A percentile compares a stretch with the other conserved stretches of the same genome.
Evolutionary conservation across 2,329 filamentous ascomycete species (phyloP).

Genomic region (Penicillium griseofulvum): DNA sequence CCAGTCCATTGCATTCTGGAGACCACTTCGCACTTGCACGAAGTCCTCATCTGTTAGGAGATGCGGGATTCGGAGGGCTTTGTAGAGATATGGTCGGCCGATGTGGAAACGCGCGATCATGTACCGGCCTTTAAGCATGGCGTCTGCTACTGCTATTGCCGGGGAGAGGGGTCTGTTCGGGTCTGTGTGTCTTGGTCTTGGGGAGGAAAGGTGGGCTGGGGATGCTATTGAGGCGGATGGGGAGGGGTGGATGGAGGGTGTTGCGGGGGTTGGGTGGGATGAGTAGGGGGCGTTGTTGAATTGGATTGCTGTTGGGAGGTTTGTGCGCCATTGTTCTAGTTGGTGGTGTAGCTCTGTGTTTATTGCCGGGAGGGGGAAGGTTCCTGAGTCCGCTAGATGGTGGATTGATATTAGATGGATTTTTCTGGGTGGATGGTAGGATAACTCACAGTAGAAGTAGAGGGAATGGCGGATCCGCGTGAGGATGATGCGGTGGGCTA

Average conservation of each 20-base stretch:
- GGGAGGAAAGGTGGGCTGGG: slow-evolving; percentile 21
- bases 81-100: slow-evolving; percentile 42
- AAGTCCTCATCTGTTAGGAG: slow-evolving; percentile 41
- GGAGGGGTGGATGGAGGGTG: slow-evolving; percentile 22
- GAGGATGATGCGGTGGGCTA: slow-evolving; percentile 56
- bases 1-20: slow-evolving; percentile 45
- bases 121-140: slow-evolving; percentile 39
- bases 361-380: slow-evolving; percentile 47
- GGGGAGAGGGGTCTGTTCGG: slow-evolving; percentile 30
- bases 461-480: slow-evolving; percentile 53
- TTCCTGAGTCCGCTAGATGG: slow-evolving; percentile 40
- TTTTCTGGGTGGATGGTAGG: background rate
- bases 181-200: slow-evolving; percentile 12
- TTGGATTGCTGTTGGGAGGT: slow-evolving; percentile 50
- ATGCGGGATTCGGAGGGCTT: slow-evolving; percentile 41
- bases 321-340: slow-evolving; percentile 55
- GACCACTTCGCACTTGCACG: slow-evolving; percentile 39
- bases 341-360: slow-evolving; percentile 55
- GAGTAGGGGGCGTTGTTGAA: slow-evolving; percentile 37
- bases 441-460: slow-evolving; percentile 47
- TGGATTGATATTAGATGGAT: background rate
- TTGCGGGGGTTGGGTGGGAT: slow-evolving; percentile 19
- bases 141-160: slow-evolving; percentile 36
- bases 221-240: slow-evolving; percentile 19
- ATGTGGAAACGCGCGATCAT: slow-evolving; percentile 44